Base-by-base conservation (phyloP, 768 basidiomycete genomes). In the Hericium rajendrae region DNA sequence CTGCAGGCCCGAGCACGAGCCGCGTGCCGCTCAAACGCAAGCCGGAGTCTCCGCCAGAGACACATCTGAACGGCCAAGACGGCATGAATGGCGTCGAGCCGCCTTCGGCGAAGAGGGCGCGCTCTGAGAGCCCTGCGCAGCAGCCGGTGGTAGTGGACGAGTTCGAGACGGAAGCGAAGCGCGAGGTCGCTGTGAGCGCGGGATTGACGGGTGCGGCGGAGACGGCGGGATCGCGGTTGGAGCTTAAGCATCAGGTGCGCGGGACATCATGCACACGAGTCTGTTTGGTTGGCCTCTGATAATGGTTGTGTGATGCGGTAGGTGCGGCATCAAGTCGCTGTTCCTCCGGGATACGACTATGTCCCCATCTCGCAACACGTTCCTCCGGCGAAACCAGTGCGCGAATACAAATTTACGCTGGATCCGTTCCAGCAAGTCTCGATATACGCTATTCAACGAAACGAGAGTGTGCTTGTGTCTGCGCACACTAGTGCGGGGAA, bases 401-500 rank as follows among this genome's bases (percentile, higher is more conserved):
- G 91, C 54, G 86, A 88, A 67, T 99, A 98, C 77, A 93, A 93
- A 61, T 99, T 99, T 76, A 88, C 85, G 49, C 80, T 99, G 53
- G 97, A 99, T 73, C 95, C 97, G 16, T 99, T 99, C 75, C 97
- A 98, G 66, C 81, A 85, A 67, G 93, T 98, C 48, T 94, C 95
- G 2, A 84, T 98, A 8, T 81, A 90, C 61, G 94, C 93, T 40
- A 98, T 99, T 53, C 93, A 99, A 69, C 81, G 97, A 40, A 95
- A 97, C 68, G 97, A 99, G 74, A 93, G 90, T 66, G 95, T 98
- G 4, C 78, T 99, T 53, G 97, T 99, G 15, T 97, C 95, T 22
- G 97, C 97, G 0, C 97, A 99, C 75, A 99, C 97, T 5, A 94
- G 91, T 72, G 97, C 97, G 38, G 97, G 97, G 67, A 99, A 99